A percentile compares a stretch with the other conserved stretches of the same genome.
These are phyloP conservation scores for Rhodotorula babjevae DNA, from an alignment of 768 basidiomycete genomes.

Conservation along the genomic window DNA sequence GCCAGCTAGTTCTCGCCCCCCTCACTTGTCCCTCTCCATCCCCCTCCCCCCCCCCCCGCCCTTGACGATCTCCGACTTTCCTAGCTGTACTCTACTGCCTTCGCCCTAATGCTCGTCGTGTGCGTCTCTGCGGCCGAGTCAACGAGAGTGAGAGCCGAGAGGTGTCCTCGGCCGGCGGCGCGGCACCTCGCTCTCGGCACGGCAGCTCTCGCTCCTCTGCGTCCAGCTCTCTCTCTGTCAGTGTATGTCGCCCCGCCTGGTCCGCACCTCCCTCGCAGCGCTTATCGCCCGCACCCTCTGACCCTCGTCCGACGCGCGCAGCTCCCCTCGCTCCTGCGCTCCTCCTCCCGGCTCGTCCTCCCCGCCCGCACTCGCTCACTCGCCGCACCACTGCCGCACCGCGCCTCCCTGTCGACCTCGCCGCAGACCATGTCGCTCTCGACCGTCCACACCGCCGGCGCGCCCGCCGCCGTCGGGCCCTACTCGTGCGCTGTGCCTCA, in stretches of 20 bases:
- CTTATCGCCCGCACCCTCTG: not conserved
- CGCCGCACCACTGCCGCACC: not conserved
- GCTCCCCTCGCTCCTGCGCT: not conserved
- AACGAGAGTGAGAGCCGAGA: not conserved
- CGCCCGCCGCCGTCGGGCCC: constrained; percentile 24
- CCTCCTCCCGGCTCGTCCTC: not conserved
- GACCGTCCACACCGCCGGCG: constrained; percentile 1
- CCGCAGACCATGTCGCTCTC: not conserved
- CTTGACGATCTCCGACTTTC: not conserved
- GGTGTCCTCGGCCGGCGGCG: not conserved
- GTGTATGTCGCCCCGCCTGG: constrained; percentile 14
- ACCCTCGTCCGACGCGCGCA: not conserved
- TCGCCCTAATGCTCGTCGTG: too few relatives aligned
- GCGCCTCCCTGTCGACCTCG: too few relatives aligned
- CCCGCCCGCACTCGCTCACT: not conserved
- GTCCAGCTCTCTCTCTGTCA: not conserved
- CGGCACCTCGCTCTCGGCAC: not conserved
- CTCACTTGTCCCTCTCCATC: too few relatives aligned
- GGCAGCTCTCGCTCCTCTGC: not conserved
- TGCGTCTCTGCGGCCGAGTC: not conserved
- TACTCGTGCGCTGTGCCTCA: constrained; percentile 13
- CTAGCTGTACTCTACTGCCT: not conserved
- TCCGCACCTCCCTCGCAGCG: not conserved
- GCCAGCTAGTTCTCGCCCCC: not conserved
- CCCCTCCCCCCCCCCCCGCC: not conserved